Evolutionary conservation across 345 rosid species (phyloP), one percentile per base, ranked within the genome.

Genomic region (Ceriops tagal): DNA sequence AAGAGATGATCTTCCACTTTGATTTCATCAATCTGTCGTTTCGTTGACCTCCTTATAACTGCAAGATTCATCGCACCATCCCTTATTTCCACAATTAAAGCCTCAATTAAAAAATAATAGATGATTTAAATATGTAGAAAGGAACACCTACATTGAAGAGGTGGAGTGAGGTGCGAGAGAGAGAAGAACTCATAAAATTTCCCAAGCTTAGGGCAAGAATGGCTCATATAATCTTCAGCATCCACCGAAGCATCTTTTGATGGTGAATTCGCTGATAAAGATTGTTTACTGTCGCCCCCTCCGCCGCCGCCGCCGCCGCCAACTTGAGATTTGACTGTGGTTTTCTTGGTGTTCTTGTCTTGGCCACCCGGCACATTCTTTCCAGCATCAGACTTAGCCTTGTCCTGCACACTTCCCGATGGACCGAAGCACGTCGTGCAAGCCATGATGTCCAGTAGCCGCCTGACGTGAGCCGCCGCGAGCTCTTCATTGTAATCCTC

Each of bases 151-250:
- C 99, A 86, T 58, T 88, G 98, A 68, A 95, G 82, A 71, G 98
- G 99, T 75, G 99, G 87, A 82, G 88, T 76, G 62, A 95, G 88
- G 80, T 90, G 96, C 19, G 99, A 82, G 39, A 95, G 90, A 63
- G 99, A 95, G 81, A 95, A 95, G 79, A 95, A 95, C 68, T 92
- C 98, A 73, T 88, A 95, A 80, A 92, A 95, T 59, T 83, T 83
- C 59, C 92, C 93, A 24, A 95, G 96, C 85, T 85, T 92, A 21
- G 96, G 92, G 81, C 83, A 83, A 34, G 96, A 86, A 71, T 84
- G 85, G 71, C 82, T 87, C 77, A 82, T 79, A 70, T 88, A 96
- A 52, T 91, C 96, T 47, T 87, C 96, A 21, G 30, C 90, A 22
- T 88, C 96, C 65, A 82, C 72, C 47, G 81, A 74, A 59, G 69